Conservation (phyloP, 495 filamentous ascomycete genomes). For the Talaromyces thailandensis region DNA sequence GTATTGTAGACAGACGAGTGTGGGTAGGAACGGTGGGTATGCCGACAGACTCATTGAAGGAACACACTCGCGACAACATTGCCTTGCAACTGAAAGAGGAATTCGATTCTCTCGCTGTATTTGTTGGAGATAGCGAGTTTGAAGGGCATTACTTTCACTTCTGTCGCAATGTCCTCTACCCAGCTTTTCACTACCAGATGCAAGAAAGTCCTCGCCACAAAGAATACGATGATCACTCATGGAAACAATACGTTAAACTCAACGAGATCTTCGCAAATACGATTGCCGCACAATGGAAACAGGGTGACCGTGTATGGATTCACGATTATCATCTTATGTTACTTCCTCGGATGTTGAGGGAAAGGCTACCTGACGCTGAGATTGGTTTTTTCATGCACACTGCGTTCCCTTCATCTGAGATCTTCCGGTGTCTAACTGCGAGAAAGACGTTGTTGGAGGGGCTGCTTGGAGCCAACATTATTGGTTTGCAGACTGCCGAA, state of each 20-base stretch:
- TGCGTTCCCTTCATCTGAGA: conserved; percentile 89
- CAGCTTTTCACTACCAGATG: conserved; percentile 93
- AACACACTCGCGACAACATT: conserved; percentile 66
- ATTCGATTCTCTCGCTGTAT: conserved; percentile 72
- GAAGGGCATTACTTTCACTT: conserved; percentile 90
- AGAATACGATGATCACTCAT: conserved; percentile 91
- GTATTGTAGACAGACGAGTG: conserved; percentile 56
- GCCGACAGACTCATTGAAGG: conserved; percentile 72
- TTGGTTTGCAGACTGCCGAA: conserved; percentile 87
- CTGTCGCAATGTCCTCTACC: conserved; percentile 86
- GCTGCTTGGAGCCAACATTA: conserved; percentile 80
- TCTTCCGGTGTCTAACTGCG: conserved; percentile 81
- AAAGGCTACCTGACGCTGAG: conserved; percentile 76
- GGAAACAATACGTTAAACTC: conserved; percentile 83
- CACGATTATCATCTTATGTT: conserved; percentile 90
- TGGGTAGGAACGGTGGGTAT: conserved; percentile 90
- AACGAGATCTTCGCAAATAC: conserved; percentile 86
- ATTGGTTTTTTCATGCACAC: conserved; percentile 95
- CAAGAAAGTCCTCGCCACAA: conserved; percentile 96
- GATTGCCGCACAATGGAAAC: conserved; percentile 84
- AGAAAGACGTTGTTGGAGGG: conserved; percentile 81
- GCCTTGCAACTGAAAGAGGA: conserved; percentile 68
- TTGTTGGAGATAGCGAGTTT: conserved; percentile 78
- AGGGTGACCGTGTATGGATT: conserved; percentile 84
- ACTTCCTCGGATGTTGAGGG: conserved; percentile 85